phyloP scores from a whole-genome alignment of 1,139 yeast genomes.

The Saccharomyces pastorianus region DNA sequence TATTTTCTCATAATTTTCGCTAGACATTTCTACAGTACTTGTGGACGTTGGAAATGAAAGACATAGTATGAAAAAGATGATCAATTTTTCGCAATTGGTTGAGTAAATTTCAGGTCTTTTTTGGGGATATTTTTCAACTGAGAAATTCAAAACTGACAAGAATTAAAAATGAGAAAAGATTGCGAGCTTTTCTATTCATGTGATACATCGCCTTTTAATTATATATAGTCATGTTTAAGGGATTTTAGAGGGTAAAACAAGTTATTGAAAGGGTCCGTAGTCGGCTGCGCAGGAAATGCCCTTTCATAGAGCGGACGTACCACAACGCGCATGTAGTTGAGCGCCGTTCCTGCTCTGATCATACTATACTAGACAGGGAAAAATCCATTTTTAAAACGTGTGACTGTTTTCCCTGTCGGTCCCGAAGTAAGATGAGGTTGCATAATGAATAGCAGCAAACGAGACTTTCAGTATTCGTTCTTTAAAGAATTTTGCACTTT shows the following conservation, averaged over 20 bases:
- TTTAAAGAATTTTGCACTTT: too few relatives aligned
- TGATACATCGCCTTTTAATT: neutral
- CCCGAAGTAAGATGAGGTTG: neutral
- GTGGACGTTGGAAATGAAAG: neutral
- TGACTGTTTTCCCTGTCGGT: neutral
- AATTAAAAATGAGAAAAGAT: neutral
- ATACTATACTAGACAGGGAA: too few relatives aligned
- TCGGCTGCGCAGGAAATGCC: neutral
- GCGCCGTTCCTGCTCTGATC: neutral
- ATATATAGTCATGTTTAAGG: neutral
- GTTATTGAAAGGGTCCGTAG: neutral
- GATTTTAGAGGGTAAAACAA: neutral
- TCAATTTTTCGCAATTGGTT: neutral
- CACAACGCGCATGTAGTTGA: neutral
- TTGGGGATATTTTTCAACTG: neutral
- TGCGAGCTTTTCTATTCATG: neutral
- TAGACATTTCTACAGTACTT: neutral
- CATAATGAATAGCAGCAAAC: neutral
- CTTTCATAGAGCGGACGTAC: neutral
- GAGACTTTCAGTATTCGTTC: neutral
- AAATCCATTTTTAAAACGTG: neutral
- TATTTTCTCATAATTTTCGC: too few relatives aligned
- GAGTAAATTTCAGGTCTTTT: neutral
- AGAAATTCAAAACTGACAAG: neutral
- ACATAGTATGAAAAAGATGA: neutral